phyloP scores from a whole-genome alignment of 2,329 filamentous ascomycete genomes.

The Dactylonectria estremocensis region DNA sequence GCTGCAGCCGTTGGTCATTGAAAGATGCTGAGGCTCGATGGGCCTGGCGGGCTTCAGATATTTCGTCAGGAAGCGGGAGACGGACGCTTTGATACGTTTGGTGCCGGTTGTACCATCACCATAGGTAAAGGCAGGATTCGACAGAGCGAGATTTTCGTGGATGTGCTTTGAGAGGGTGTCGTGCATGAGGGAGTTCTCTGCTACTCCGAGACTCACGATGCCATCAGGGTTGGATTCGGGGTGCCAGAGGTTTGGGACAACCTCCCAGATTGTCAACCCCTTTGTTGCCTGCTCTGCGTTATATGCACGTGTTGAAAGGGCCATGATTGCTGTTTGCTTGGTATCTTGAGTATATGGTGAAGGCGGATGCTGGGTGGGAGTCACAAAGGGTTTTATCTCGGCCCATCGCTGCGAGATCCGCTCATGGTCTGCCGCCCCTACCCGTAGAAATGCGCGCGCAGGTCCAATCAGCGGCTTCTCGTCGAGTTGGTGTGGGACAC shows the following conservation, averaged over 20 bases:
- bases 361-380: not conserved
- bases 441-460: not conserved
- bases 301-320: constrained; percentile 50
- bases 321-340: constrained; percentile 27
- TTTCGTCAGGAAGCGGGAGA: constrained; percentile 56
- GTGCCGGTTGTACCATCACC: constrained; percentile 59
- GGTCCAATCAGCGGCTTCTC: constrained; percentile 13
- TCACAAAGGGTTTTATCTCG: constrained; percentile 4
- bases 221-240: constrained; percentile 58
- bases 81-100: constrained; percentile 49
- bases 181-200: constrained; percentile 69
- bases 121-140: constrained; percentile 56
- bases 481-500: constrained; percentile 6
- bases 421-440: constrained; percentile 11
- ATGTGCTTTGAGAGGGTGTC: constrained; percentile 58
- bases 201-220: constrained; percentile 66
- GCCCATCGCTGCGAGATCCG: constrained; percentile 30
- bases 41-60: constrained; percentile 49
- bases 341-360: not conserved
- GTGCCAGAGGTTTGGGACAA: constrained; percentile 62
- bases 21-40: constrained; percentile 53
- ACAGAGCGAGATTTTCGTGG: constrained; percentile 55
- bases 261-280: constrained; percentile 57
- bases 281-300: constrained; percentile 48
- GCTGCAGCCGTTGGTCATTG: constrained; percentile 59